Evolutionary conservation across 352 stramenopile species (phyloP).

Genomic region (Pseudoperonospora humuli): DNA sequence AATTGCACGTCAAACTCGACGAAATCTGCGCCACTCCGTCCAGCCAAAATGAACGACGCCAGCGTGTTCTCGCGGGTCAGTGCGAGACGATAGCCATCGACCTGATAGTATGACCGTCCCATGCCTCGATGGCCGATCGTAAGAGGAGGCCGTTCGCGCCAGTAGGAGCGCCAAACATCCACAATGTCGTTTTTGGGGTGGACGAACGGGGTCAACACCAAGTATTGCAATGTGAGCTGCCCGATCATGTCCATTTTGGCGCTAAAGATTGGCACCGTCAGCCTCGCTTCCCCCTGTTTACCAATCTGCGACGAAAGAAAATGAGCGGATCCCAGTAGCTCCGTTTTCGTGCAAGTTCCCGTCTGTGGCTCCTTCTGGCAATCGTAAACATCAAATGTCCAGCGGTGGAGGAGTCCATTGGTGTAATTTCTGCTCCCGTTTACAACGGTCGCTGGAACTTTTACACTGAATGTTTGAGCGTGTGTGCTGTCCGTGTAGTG

Average conservation of each 20-base stretch:
- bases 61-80: constrained; percentile 72
- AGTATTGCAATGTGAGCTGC: constrained; percentile 42
- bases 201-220: constrained; percentile 45
- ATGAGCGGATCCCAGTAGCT: constrained; percentile 30
- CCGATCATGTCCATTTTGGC: constrained; percentile 24
- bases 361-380: constrained; percentile 17
- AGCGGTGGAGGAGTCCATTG: constrained; percentile 23
- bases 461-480: constrained; percentile 45
- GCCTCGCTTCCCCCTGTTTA: constrained; percentile 38
- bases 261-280: constrained; percentile 49
- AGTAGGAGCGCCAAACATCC: constrained; percentile 57
- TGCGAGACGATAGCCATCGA: constrained; percentile 44
- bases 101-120: constrained; percentile 69
- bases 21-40: constrained; percentile 60
- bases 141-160: constrained; percentile 45
- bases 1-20: constrained; percentile 83
- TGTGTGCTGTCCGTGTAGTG: constrained; percentile 30
- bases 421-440: constrained; percentile 7
- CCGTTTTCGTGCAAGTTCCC: constrained; percentile 5
- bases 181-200: constrained; percentile 51
- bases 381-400: constrained; percentile 33
- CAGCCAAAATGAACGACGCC: constrained; percentile 62
- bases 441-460: constrained; percentile 29
- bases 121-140: constrained; percentile 68
- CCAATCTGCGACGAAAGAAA: constrained; percentile 45